These are phyloP conservation scores for Gossypium schwendimanii DNA, from an alignment of 441 rosid genomes.

Conservation along the genomic window DNA sequence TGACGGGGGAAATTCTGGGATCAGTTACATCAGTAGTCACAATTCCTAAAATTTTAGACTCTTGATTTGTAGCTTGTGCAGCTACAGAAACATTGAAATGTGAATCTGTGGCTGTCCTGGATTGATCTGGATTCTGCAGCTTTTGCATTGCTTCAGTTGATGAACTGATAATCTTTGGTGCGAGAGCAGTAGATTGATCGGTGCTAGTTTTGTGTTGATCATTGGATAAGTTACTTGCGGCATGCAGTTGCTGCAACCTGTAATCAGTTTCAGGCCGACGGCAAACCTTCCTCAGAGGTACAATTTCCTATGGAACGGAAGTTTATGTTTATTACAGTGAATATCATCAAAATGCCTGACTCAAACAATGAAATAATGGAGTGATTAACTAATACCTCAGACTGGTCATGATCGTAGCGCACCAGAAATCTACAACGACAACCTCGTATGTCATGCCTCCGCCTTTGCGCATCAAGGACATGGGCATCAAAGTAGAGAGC, in stretches of 20 bases:
- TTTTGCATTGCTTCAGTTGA: slow-evolving; percentile 29
- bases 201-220: slow-evolving; percentile 41
- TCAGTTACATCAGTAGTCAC: slow-evolving; percentile 12
- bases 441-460: slow-evolving; percentile 96
- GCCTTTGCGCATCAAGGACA: slow-evolving; percentile 92
- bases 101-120: slow-evolving; percentile 2
- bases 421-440: slow-evolving; percentile 98
- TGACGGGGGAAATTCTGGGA: not conserved
- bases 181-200: slow-evolving; percentile 21
- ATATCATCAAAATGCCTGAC: not conserved
- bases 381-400: slow-evolving; percentile 54
- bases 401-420: slow-evolving; percentile 89
- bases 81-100: slow-evolving; percentile 14
- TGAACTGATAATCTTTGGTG: slow-evolving; percentile 15
- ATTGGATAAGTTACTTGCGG: slow-evolving; percentile 34
- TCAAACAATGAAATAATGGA: slow-evolving; percentile 3
- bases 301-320: slow-evolving; percentile 60
- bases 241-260: slow-evolving; percentile 45
- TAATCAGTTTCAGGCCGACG: slow-evolving; percentile 39
- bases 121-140: slow-evolving; percentile 22
- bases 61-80: slow-evolving; percentile 10
- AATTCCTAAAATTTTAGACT: slow-evolving; percentile 17
- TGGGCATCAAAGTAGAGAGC: slow-evolving; percentile 94
- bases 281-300: slow-evolving; percentile 84
- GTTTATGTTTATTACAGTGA: not conserved